These are phyloP conservation scores for Rosa chinensis DNA, from an alignment of 306 rosid species.

Conservation along the genomic window DNA sequence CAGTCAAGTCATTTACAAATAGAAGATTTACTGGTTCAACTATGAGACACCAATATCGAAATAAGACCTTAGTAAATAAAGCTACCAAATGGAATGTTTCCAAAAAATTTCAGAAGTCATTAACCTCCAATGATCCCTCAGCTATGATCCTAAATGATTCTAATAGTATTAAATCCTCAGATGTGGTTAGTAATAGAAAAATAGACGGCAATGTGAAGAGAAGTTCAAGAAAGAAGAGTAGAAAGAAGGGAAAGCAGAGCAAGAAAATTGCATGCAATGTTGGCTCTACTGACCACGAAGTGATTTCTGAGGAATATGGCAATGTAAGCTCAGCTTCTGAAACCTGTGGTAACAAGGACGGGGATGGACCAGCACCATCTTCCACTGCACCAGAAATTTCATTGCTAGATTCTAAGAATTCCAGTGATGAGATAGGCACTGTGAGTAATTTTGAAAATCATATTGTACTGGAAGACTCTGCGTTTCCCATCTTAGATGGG, in stretches of 20 bases:
- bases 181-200: constrained; percentile 27
- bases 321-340: constrained; percentile 46
- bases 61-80: constrained; percentile 47
- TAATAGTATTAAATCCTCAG: constrained; percentile 34
- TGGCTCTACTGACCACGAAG: constrained; percentile 47
- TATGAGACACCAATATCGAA: constrained; percentile 49
- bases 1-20: constrained; percentile 39
- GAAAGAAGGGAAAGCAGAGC: constrained; percentile 51
- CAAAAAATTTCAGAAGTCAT: constrained; percentile 38
- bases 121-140: constrained; percentile 33
- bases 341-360: constrained; percentile 43
- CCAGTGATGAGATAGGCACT: constrained; percentile 30
- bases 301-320: constrained; percentile 40
- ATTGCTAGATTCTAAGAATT: constrained; percentile 32
- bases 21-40: constrained; percentile 44
- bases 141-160: constrained; percentile 37
- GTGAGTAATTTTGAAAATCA: constrained; percentile 35
- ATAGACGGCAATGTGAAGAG: constrained; percentile 47
- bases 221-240: constrained; percentile 48
- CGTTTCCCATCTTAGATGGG: constrained; percentile 25
- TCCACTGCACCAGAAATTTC: constrained; percentile 34
- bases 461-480: constrained; percentile 23
- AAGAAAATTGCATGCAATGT: constrained; percentile 51
- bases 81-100: constrained; percentile 54
- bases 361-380: constrained; percentile 23